Conservation (phyloP, 768 basidiomycete species). For the Russula earlei region DNA sequence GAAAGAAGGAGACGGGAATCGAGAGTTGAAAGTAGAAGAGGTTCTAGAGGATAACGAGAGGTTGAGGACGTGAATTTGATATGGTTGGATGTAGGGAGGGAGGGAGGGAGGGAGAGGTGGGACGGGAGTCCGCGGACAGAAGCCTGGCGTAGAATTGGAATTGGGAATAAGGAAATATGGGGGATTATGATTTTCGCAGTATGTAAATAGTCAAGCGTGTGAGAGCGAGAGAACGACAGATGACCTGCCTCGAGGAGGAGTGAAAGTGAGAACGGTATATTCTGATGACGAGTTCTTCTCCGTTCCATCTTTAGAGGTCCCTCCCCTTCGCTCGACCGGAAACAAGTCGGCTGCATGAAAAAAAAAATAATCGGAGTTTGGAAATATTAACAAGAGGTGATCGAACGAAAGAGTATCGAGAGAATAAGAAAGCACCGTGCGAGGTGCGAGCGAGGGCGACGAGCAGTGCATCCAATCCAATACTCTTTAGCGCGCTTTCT, state of each 20-base stretch:
- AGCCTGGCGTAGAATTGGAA: background rate
- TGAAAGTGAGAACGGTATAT: background rate
- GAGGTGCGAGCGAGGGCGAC: too few species aligned
- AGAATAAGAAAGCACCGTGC: background rate
- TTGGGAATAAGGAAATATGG: background rate
- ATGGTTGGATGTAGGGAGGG: background rate
- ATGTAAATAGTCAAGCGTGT: background rate
- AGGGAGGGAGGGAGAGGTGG: background rate
- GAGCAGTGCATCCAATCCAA: background rate
- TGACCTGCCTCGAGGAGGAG: constrained; percentile 18
- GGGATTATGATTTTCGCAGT: background rate
- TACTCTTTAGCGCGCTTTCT: background rate
- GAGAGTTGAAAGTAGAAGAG: background rate
- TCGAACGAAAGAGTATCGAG: background rate
- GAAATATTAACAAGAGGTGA: too few species aligned
- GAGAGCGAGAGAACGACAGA: background rate
- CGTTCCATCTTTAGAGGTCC: background rate
- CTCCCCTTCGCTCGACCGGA: background rate
- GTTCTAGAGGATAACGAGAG: constrained; percentile 1
- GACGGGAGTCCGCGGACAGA: constrained; percentile 10
- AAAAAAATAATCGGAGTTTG: constrained; percentile 13
- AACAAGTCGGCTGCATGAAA: background rate
- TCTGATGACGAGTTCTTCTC: constrained; percentile 1
- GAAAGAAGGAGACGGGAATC: background rate
- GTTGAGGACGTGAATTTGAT: constrained; percentile 1